These are phyloP conservation scores for Apiospora rasikravindrae DNA, from an alignment of 2,329 filamentous ascomycete genomes.

Conservation along the genomic window DNA sequence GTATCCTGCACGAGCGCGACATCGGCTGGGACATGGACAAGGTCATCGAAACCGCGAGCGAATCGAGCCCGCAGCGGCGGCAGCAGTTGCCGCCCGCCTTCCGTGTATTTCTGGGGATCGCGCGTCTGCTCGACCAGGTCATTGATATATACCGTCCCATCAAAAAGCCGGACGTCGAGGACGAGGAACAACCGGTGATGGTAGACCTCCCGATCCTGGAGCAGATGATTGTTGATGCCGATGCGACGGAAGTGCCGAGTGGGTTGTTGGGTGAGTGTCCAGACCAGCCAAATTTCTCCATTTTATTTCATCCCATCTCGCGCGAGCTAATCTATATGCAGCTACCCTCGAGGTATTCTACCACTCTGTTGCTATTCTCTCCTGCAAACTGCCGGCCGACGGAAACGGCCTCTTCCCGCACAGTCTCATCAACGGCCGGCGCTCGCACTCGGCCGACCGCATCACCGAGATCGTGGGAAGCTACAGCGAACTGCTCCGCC, in stretches of 20 bases:
- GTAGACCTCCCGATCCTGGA: slow-evolving; percentile 63
- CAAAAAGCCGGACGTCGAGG: slow-evolving; percentile 47
- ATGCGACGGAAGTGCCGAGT: slow-evolving; percentile 54
- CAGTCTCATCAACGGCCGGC: slow-evolving; percentile 58
- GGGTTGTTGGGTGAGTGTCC: slow-evolving; percentile 52
- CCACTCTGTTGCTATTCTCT: slow-evolving; percentile 67
- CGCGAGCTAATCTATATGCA: slow-evolving; percentile 37
- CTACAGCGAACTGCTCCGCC: slow-evolving; percentile 45
- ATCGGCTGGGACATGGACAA: slow-evolving; percentile 58
- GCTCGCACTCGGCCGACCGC: slow-evolving; percentile 62
- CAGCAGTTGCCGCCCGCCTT: slow-evolving; percentile 56
- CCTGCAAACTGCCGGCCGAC: slow-evolving; percentile 57
- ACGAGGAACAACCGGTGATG: slow-evolving; percentile 44
- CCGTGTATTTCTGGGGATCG: slow-evolving; percentile 59
- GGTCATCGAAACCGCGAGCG: slow-evolving; percentile 48
- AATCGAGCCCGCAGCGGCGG: not conserved
- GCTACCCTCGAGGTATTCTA: slow-evolving; percentile 68
- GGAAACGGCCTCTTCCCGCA: slow-evolving; percentile 48
- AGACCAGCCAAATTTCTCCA: too few relatives aligned
- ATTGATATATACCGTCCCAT: slow-evolving; percentile 65
- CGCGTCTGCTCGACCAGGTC: slow-evolving; percentile 62
- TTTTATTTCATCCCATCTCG: not conserved
- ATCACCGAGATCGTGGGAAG: slow-evolving; percentile 58
- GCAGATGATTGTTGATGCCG: slow-evolving; percentile 60
- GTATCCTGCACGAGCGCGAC: slow-evolving; percentile 65